Conservation (phyloP, 2,329 filamentous ascomycete genomes). For the Mycosphaerella sp. region DNA sequence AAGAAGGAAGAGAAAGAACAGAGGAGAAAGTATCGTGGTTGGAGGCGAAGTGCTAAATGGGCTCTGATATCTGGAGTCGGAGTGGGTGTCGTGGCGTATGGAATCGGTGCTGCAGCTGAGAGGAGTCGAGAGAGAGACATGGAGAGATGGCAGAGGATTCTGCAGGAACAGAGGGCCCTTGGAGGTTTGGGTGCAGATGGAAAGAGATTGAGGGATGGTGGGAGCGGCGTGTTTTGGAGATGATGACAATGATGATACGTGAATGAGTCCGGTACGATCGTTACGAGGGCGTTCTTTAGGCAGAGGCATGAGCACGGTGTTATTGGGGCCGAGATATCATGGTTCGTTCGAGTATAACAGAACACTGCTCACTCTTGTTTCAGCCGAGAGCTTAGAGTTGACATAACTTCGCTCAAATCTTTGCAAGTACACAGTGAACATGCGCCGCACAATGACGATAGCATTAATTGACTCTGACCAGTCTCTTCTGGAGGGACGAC, state of each 20-base stretch:
- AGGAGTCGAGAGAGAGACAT: constrained; percentile 20
- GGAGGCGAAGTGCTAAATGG: constrained; percentile 34
- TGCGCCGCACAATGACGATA: background rate
- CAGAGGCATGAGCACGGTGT: background rate
- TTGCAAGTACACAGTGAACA: background rate
- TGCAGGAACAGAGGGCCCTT: constrained; percentile 13
- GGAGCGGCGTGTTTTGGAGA: constrained; percentile 4
- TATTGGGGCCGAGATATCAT: background rate
- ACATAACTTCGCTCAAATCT: background rate
- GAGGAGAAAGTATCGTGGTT: constrained; percentile 27
- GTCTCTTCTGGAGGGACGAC: too few relatives aligned
- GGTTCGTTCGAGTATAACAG: background rate
- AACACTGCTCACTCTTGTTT: background rate
- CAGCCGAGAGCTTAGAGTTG: background rate
- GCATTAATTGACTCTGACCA: too few relatives aligned
- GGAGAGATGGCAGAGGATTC: constrained; percentile 25
- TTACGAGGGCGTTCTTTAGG: background rate
- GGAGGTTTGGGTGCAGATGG: constrained; percentile 2
- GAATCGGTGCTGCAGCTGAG: constrained; percentile 54
- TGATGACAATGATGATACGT: background rate
- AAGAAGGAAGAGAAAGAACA: constrained; percentile 12
- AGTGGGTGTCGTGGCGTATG: constrained; percentile 53
- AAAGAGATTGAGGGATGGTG: constrained; percentile 3
- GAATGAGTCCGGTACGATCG: background rate
- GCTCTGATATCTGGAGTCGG: constrained; percentile 50